These are phyloP conservation scores for Cyanidiococcus yangmingshanensis DNA, from an alignment of 23 red algal genomes.

Conservation along the genomic window DNA sequence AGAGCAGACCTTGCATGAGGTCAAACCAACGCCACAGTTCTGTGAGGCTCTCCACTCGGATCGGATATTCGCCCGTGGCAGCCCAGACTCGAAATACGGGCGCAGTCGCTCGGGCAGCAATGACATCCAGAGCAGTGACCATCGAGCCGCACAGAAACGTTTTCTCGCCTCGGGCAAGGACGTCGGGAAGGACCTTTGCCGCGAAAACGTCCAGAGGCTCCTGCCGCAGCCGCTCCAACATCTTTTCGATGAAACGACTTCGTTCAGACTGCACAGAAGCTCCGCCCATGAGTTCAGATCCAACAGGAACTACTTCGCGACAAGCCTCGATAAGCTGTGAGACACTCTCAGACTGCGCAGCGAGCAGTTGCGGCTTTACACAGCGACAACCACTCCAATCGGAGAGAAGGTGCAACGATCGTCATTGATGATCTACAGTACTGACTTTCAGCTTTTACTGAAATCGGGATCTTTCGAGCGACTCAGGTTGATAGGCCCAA, in stretches of 20 bases:
- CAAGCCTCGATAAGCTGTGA: not conserved
- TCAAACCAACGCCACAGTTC: constrained; percentile 31
- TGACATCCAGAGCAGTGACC: constrained; percentile 6
- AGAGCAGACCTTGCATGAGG: constrained; percentile 19
- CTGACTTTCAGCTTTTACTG: too few species aligned
- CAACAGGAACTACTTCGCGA: not conserved
- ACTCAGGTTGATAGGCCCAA: too few species aligned
- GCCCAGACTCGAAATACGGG: not conserved
- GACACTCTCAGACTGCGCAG: not conserved
- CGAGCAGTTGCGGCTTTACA: not conserved
- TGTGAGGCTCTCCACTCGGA: too few species aligned
- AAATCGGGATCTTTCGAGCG: too few species aligned
- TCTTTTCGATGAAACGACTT: not conserved
- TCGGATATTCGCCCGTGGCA: not conserved
- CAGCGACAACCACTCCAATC: not conserved
- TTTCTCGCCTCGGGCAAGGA: not conserved
- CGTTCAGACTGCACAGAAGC: not conserved
- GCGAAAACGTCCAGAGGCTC: not conserved
- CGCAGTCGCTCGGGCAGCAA: not conserved
- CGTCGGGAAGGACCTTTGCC: not conserved
- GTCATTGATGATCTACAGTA: not conserved
- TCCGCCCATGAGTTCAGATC: not conserved
- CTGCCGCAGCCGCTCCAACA: not conserved
- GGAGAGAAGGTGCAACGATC: not conserved
- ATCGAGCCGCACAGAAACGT: constrained; percentile 7